Evolutionary conservation across 31 red algal genomes (phyloP).

Genomic region (Endocladia muricata): DNA sequence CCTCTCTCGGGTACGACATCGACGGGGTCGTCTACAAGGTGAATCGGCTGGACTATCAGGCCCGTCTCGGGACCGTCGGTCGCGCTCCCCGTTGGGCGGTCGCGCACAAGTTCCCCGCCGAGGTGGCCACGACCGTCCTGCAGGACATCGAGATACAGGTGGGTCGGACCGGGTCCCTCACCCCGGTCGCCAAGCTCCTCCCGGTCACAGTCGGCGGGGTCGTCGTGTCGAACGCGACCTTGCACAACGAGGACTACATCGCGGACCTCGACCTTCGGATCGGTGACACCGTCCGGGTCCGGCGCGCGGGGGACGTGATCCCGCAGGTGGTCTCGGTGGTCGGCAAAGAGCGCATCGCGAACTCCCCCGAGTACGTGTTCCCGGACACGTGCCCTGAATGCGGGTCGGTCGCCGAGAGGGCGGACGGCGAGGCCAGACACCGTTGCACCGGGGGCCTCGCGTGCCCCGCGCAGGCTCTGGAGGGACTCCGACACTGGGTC

Average conservation of each 20-base stretch:
- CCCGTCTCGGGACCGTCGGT: conserved; percentile 9
- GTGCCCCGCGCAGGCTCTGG: conserved; percentile 14
- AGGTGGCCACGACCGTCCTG: conserved; percentile 11
- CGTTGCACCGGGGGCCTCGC: conserved; percentile 5
- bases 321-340: conserved; percentile 22
- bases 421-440: neutral
- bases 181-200: conserved; percentile 49
- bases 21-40: conserved; percentile 60
- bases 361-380: neutral
- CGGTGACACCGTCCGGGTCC: conserved; percentile 33
- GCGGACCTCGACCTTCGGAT: conserved; percentile 11
- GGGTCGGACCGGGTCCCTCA: conserved; percentile 44
- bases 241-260: conserved; percentile 42
- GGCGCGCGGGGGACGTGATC: conserved; percentile 43
- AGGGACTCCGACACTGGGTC: neutral
- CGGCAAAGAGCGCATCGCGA: neutral
- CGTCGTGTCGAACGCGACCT: conserved; percentile 30
- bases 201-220: conserved; percentile 34
- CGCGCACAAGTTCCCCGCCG: conserved; percentile 13
- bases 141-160: conserved; percentile 29
- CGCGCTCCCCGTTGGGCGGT: conserved; percentile 21
- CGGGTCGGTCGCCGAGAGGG: neutral
- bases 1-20: neutral
- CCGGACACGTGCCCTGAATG: conserved; percentile 7
- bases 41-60: conserved; percentile 10